Conservation (phyloP, 768 basidiomycete species). For the Suillus brevipes region DNA sequence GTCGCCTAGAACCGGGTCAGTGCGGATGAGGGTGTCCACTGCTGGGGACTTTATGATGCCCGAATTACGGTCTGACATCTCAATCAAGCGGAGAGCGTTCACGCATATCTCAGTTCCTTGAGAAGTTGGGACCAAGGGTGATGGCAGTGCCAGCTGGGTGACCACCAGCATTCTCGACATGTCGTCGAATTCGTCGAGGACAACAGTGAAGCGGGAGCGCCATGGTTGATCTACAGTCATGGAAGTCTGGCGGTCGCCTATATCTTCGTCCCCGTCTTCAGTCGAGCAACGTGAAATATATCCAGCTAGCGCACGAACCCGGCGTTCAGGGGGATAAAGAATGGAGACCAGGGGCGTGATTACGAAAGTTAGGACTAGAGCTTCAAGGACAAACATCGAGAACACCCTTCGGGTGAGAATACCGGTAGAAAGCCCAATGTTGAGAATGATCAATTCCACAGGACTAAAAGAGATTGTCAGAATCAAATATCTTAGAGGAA, state of each 20-base stretch:
- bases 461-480: slow-evolving; percentile 44
- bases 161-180: slow-evolving; percentile 88
- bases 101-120: background rate
- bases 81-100: slow-evolving; percentile 78
- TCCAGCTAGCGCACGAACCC: slow-evolving; percentile 48
- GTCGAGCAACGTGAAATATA: slow-evolving; percentile 10
- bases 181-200: slow-evolving; percentile 90
- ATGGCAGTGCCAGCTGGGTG: slow-evolving; percentile 61
- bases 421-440: slow-evolving; percentile 80
- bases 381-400: slow-evolving; percentile 93
- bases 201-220: slow-evolving; percentile 64
- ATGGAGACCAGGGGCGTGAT: slow-evolving; percentile 75
- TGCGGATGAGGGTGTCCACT: slow-evolving; percentile 63
- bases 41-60: slow-evolving; percentile 81
- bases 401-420: slow-evolving; percentile 82
- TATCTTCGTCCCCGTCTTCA: slow-evolving; percentile 3
- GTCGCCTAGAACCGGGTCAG: slow-evolving; percentile 70
- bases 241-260: background rate
- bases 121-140: background rate
- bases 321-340: slow-evolving; percentile 65
- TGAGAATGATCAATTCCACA: slow-evolving; percentile 94
- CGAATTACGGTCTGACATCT: slow-evolving; percentile 84
- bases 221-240: slow-evolving; percentile 10
- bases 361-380: slow-evolving; percentile 80
- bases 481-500: slow-evolving; percentile 15